A percentile compares a stretch with the other conserved stretches of the same genome.
phyloP scores from a whole-genome alignment of 2,329 filamentous ascomycete genomes.

The Plectosphaerella plurivora region DNA sequence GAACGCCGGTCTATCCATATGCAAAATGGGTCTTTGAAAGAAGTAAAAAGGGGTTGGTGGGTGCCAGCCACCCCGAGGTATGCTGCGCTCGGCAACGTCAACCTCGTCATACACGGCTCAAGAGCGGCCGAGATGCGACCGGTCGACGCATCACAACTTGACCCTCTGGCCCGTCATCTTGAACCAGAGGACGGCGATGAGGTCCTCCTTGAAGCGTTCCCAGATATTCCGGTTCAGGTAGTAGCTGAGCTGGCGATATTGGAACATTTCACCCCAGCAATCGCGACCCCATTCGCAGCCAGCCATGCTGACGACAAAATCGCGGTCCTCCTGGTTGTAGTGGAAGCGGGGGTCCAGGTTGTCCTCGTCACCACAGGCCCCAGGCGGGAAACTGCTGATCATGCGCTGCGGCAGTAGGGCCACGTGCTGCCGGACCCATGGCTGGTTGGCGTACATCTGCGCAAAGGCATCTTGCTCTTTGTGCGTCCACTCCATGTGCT shows the following conservation, averaged over 20 bases:
- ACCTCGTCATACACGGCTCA: neutral
- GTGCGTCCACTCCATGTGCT: slow-evolving; percentile 98
- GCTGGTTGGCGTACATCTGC: slow-evolving; percentile 84
- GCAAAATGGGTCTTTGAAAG: neutral
- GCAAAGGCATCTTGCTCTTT: slow-evolving; percentile 97
- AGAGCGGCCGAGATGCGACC: neutral
- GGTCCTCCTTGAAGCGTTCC: slow-evolving; percentile 70
- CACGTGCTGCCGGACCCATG: slow-evolving; percentile 85
- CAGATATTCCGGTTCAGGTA: slow-evolving; percentile 79
- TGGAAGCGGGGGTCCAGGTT: slow-evolving; percentile 70
- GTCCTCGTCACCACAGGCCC: slow-evolving; percentile 76
- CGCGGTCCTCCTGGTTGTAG: slow-evolving; percentile 78
- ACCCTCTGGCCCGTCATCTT: slow-evolving; percentile 59
- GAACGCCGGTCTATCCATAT: neutral
- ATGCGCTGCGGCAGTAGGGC: slow-evolving; percentile 87
- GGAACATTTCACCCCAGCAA: slow-evolving; percentile 98
- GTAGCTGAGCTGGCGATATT: slow-evolving; percentile 87
- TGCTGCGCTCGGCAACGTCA: neutral
- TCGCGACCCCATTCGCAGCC: slow-evolving; percentile 96
- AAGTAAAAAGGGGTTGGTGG: neutral
- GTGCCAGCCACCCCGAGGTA: neutral
- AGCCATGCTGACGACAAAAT: slow-evolving; percentile 98
- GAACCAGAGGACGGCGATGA: slow-evolving; percentile 56
- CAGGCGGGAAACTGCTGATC: slow-evolving; percentile 91
- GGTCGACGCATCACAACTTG: slow-evolving; percentile 36